phyloP scores from a whole-genome alignment of 306 rosid genomes.

The Parietaria judaica region DNA sequence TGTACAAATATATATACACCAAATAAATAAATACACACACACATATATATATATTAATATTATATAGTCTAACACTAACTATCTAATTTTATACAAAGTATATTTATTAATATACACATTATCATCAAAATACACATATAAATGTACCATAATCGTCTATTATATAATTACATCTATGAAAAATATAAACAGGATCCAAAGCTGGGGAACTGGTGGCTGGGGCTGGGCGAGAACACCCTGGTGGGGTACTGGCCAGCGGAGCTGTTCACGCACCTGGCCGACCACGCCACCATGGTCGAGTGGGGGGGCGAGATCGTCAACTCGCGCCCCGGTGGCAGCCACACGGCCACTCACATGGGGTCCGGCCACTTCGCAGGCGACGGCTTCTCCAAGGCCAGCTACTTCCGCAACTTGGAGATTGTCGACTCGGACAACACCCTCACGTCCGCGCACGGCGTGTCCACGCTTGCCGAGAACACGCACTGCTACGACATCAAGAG shows the following conservation, averaged over 20 bases:
- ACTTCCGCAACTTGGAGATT: conserved; percentile 75
- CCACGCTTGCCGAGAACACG: conserved; percentile 69
- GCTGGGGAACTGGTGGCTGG: conserved; percentile 97
- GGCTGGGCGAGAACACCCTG: conserved; percentile 58
- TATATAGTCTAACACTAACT: too few species aligned
- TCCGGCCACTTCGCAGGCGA: conserved; percentile 74
- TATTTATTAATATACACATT: too few species aligned
- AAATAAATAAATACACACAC: too few species aligned
- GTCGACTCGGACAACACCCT: conserved; percentile 84
- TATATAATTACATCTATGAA: not conserved
- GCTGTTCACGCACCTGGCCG: conserved; percentile 73
- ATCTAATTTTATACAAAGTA: too few species aligned
- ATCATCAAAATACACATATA: too few species aligned
- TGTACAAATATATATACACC: too few species aligned
- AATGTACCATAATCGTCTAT: too few species aligned
- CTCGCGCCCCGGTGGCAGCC: conserved; percentile 48
- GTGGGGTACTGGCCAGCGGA: conserved; percentile 96
- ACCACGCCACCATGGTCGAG: conserved; percentile 86
- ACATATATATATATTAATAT: too few species aligned
- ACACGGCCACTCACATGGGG: conserved; percentile 91
- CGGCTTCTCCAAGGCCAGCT: conserved; percentile 89
- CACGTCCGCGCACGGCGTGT: conserved; percentile 42
- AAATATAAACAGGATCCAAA: conserved; percentile 54
- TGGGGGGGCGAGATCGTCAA: conserved; percentile 99
- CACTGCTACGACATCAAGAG: conserved; percentile 68